Conservation (phyloP, 441 rosid species). For the Pelargonium citronellum region DNA sequence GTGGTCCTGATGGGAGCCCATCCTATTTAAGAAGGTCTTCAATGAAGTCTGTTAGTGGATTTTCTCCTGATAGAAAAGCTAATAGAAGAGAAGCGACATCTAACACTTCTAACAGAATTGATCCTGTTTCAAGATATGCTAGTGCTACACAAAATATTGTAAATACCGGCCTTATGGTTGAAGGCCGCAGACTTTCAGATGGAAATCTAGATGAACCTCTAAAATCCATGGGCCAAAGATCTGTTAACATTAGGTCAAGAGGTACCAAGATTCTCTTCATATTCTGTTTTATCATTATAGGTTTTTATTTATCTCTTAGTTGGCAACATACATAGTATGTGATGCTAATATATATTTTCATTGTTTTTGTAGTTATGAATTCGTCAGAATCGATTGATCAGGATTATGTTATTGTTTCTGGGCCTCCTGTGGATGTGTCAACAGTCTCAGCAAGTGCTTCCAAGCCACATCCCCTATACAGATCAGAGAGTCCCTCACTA, state of each 20-base stretch:
- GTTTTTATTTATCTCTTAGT: neutral
- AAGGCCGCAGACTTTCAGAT: conserved; percentile 32
- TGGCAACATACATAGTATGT: neutral
- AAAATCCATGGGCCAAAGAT: conserved; percentile 43
- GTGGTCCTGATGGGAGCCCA: conserved; percentile 75
- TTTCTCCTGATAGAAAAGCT: conserved; percentile 37
- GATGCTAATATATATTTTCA: conserved; percentile 9
- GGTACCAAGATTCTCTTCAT: conserved; percentile 39
- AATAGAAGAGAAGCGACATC: conserved; percentile 43
- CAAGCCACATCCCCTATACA: conserved; percentile 48
- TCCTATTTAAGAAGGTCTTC: conserved; percentile 46
- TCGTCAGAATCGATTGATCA: conserved; percentile 77
- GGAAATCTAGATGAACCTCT: conserved; percentile 41
- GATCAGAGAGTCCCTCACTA: conserved; percentile 42
- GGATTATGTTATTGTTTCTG: conserved; percentile 75
- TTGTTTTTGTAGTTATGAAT: conserved; percentile 43
- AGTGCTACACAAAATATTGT: conserved; percentile 33
- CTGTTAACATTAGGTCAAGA: conserved; percentile 33
- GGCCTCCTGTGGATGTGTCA: conserved; percentile 62
- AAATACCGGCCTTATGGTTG: conserved; percentile 37
- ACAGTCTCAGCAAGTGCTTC: conserved; percentile 47
- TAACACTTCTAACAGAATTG: conserved; percentile 34
- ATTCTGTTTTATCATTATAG: conserved; percentile 20
- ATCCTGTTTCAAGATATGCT: conserved; percentile 38
- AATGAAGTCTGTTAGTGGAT: conserved; percentile 46